phyloP scores from a whole-genome alignment of 1,284 basidiomycete genomes.

The Kwoniella shivajii region DNA sequence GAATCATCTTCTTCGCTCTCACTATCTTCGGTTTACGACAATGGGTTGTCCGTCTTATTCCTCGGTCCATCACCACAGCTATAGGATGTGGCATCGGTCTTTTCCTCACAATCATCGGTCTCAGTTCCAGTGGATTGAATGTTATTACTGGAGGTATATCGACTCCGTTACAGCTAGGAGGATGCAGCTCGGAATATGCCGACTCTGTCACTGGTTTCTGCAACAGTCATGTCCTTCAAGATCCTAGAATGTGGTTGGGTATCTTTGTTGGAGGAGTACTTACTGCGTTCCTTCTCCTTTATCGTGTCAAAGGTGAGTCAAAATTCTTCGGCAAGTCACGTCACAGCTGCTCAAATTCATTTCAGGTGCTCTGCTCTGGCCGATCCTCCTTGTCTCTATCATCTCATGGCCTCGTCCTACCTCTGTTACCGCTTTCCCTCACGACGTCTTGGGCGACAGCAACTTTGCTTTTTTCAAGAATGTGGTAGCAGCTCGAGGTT shows the following conservation, averaged over 20 bases:
- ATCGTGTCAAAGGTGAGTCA: conserved; percentile 75
- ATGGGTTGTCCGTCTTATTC: conserved; percentile 86
- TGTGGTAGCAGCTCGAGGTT: conserved; percentile 68
- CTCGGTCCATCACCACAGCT: conserved; percentile 79
- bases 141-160: conserved; percentile 74
- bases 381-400: conserved; percentile 79
- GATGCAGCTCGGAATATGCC: conserved; percentile 62
- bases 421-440: conserved; percentile 78
- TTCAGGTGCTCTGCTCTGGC: conserved; percentile 38
- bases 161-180: conserved; percentile 78
- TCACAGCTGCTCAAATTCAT: not conserved
- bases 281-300: conserved; percentile 77
- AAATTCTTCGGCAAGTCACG: not conserved
- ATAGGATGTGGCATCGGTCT: conserved; percentile 85
- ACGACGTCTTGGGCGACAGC: conserved; percentile 67
- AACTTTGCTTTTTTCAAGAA: conserved; percentile 85
- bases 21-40: conserved; percentile 83
- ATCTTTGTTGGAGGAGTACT: conserved; percentile 83
- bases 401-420: conserved; percentile 85
- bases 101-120: conserved; percentile 61
- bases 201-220: conserved; percentile 62
- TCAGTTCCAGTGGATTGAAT: conserved; percentile 67
- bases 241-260: conserved; percentile 83
- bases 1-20: conserved; percentile 81
- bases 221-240: conserved; percentile 66